A percentile compares a stretch with the other conserved stretches of the same genome.
phyloP scores from a whole-genome alignment of 371 early-diverging fungal genomes.

The Apophysomyces trapeziformis region DNA sequence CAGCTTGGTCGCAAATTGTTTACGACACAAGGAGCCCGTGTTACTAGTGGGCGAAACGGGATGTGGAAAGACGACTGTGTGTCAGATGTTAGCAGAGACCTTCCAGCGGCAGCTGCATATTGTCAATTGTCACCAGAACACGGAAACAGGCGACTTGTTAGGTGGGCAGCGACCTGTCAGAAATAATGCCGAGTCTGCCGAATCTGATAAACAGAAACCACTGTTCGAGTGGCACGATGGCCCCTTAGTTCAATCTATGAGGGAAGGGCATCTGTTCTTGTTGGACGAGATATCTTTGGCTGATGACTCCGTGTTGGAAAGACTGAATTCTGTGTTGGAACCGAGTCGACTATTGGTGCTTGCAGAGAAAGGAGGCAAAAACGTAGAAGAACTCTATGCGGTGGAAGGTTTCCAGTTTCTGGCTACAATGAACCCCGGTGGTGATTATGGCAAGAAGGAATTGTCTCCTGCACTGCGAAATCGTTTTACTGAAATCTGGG shows the following conservation, averaged over 20 bases:
- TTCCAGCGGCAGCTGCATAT: conserved; percentile 75
- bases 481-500: conserved; percentile 99
- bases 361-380: conserved; percentile 89
- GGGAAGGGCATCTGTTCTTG: conserved; percentile 92
- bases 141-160: conserved; percentile 97
- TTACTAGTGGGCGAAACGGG: conserved; percentile 99
- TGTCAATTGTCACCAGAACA: conserved; percentile 98
- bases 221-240: conserved; percentile 98
- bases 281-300: conserved; percentile 99
- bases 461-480: conserved; percentile 99
- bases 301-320: conserved; percentile 99
- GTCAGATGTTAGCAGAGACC: conserved; percentile 87
- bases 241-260: conserved; percentile 94
- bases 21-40: conserved; percentile 92
- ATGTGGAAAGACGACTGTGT: conserved; percentile 99
- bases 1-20: conserved; percentile 83
- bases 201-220: conserved; percentile 29
- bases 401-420: conserved; percentile 87
- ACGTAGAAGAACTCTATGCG: conserved; percentile 77
- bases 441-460: conserved; percentile 99
- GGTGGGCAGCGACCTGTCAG: conserved; percentile 97
- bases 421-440: conserved; percentile 99
- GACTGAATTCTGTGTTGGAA: conserved; percentile 98
- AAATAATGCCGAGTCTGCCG: conserved; percentile 53
- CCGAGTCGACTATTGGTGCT: conserved; percentile 89